A percentile compares a stretch with the other conserved stretches of the same genome.
phyloP scores from a whole-genome alignment of 139 green algal genomes.

The Tetraselmis striata region DNA sequence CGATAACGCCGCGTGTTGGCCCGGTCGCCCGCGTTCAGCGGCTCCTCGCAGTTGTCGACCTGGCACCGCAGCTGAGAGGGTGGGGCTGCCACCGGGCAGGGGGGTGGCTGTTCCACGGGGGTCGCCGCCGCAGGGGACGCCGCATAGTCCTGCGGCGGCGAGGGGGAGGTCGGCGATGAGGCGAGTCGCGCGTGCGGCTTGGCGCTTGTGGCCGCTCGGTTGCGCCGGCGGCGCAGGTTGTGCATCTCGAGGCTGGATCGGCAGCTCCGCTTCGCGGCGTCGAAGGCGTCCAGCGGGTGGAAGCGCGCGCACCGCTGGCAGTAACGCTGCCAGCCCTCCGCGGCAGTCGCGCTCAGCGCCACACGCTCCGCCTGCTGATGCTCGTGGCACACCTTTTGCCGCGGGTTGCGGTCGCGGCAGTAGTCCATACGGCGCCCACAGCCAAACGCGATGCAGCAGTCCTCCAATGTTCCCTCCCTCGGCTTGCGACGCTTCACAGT shows the following conservation, averaged over 20 bases:
- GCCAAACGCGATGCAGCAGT: not conserved
- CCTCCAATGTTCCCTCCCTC: too few species aligned
- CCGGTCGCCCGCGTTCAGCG: not conserved
- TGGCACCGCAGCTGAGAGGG: too few species aligned
- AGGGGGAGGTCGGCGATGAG: too few species aligned
- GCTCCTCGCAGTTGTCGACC: not conserved
- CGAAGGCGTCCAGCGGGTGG: slow-evolving; percentile 79
- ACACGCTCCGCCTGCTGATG: not conserved
- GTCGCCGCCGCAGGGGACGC: too few species aligned
- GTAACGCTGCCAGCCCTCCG: slow-evolving; percentile 55
- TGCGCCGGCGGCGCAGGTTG: slow-evolving; percentile 55
- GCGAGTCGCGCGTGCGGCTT: not conserved
- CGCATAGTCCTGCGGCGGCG: too few species aligned
- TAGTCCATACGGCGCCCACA: not conserved
- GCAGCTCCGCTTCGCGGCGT: slow-evolving; percentile 76
- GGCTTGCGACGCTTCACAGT: too few species aligned
- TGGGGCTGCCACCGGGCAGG: too few species aligned
- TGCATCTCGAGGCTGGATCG: slow-evolving; percentile 67
- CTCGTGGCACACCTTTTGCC: not conserved
- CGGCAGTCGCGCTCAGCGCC: not conserved
- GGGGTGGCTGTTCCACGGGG: too few species aligned
- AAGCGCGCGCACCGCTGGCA: slow-evolving; percentile 89
- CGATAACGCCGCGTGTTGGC: not conserved
- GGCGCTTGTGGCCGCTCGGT: not conserved
- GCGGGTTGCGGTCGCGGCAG: not conserved